These are phyloP conservation scores for Rhodotorula sp. DNA, from an alignment of 1,284 basidiomycete species.

Conservation along the genomic window DNA sequence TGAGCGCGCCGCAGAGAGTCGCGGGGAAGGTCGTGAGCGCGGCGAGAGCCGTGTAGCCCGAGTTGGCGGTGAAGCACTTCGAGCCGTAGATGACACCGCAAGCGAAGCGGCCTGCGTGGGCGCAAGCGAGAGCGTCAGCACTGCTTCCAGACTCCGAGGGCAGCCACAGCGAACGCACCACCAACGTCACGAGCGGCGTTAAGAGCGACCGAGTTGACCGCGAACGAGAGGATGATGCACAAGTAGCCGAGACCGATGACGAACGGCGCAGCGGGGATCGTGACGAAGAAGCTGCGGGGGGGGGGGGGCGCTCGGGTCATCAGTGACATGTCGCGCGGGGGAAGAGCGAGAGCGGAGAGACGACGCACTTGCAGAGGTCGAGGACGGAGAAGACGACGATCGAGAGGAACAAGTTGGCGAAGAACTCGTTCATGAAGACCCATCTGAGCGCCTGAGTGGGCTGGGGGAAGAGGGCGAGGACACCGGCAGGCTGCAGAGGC, in stretches of 20 bases:
- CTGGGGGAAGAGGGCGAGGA: constrained; percentile 25
- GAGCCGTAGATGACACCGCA: constrained; percentile 13
- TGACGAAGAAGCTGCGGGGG: constrained; percentile 23
- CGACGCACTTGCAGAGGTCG: constrained; percentile 33
- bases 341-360: not conserved
- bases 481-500: constrained; percentile 22
- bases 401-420: constrained; percentile 36
- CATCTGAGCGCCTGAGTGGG: constrained; percentile 6
- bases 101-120: not conserved
- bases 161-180: constrained; percentile 32
- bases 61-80: constrained; percentile 34
- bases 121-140: not conserved
- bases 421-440: constrained; percentile 27
- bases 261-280: constrained; percentile 33
- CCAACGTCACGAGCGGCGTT: constrained; percentile 40
- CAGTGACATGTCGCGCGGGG: not conserved
- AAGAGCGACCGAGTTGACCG: constrained; percentile 22
- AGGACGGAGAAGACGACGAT: constrained; percentile 41
- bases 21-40: constrained; percentile 34
- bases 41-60: constrained; percentile 33
- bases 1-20: constrained; percentile 18
- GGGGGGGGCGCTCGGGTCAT: not conserved
- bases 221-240: constrained; percentile 19
- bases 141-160: not conserved
- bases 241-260: constrained; percentile 38